These are phyloP conservation scores for Iris macrosiphon DNA, from an alignment of 106 monocot species.

Conservation along the genomic window DNA sequence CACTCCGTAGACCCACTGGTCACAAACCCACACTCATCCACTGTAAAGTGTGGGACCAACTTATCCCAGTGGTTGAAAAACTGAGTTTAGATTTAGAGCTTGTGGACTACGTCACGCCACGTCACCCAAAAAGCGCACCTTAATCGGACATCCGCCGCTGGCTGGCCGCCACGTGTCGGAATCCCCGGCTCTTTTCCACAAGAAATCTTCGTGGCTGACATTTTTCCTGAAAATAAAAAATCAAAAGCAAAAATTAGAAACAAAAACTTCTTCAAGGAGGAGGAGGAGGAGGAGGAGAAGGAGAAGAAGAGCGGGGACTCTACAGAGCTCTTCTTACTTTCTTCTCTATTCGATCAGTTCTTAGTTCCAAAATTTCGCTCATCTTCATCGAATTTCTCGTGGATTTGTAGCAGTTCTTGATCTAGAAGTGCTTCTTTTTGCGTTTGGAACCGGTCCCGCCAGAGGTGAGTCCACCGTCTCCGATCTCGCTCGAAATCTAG, in stretches of 20 bases:
- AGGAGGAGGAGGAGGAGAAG: background rate
- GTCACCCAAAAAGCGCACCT: conserved; percentile 8
- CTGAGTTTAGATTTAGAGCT: too few relatives aligned
- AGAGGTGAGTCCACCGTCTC: conserved; percentile 23
- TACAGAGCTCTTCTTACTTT: background rate
- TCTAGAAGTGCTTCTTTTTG: background rate
- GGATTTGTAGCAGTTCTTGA: background rate
- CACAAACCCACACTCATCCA: too few relatives aligned
- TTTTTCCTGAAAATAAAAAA: conserved; percentile 12
- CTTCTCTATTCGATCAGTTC: background rate
- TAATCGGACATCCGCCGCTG: background rate
- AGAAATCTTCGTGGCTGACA: conserved; percentile 63
- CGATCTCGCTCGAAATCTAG: background rate
- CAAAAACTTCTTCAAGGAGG: background rate
- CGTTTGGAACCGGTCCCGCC: background rate
- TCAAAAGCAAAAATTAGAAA: background rate
- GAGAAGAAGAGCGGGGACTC: background rate
- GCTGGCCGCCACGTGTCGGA: background rate
- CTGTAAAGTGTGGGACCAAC: too few relatives aligned
- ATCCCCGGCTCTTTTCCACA: conserved; percentile 5
- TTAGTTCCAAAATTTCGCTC: background rate
- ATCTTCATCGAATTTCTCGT: background rate
- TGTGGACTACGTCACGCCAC: conserved; percentile 3
- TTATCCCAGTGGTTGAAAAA: too few relatives aligned
- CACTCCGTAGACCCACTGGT: too few relatives aligned